A percentile compares a stretch with the other conserved stretches of the same genome.
These are phyloP conservation scores for Colletotrichum caudatum DNA, from an alignment of 2,329 filamentous ascomycete genomes.

Conservation along the genomic window DNA sequence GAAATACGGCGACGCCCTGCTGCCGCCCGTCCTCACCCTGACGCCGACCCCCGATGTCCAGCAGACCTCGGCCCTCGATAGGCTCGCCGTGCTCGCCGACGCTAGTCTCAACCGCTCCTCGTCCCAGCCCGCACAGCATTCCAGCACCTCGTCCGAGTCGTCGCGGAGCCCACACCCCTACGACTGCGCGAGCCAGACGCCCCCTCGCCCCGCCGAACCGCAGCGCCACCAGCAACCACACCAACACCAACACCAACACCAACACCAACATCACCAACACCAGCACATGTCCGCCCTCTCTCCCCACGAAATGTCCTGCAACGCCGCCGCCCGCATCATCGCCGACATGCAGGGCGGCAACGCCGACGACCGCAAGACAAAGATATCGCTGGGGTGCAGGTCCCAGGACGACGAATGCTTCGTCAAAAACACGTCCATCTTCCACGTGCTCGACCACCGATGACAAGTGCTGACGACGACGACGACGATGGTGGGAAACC, in stretches of 20 bases:
- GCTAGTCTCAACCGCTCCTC: conserved; percentile 46
- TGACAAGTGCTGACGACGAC: neutral
- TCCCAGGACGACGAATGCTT: conserved; percentile 47
- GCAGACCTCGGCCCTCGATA: conserved; percentile 47
- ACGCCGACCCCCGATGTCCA: conserved; percentile 38
- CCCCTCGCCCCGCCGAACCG: conserved; percentile 41
- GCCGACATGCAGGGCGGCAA: conserved; percentile 55
- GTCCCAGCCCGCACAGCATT: conserved; percentile 45
- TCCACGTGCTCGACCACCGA: conserved; percentile 50
- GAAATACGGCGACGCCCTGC: conserved; percentile 26
- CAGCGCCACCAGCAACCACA: conserved; percentile 22
- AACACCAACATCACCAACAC: neutral
- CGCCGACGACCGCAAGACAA: conserved; percentile 46
- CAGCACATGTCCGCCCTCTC: conserved; percentile 43
- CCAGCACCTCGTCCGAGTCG: conserved; percentile 43
- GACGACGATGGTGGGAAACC: neutral
- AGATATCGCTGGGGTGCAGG: conserved; percentile 49
- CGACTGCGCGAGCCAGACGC: conserved; percentile 27
- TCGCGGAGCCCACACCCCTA: conserved; percentile 40
- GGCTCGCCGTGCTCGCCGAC: conserved; percentile 54
- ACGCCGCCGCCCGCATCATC: conserved; percentile 53
- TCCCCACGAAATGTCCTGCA: conserved; percentile 52
- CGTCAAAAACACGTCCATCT: conserved; percentile 51
- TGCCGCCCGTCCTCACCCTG: conserved; percentile 36
- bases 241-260: neutral